Base-by-base conservation (phyloP, 1,139 yeast species). In the Hemisphaericaspora xylofermentans region DNA sequence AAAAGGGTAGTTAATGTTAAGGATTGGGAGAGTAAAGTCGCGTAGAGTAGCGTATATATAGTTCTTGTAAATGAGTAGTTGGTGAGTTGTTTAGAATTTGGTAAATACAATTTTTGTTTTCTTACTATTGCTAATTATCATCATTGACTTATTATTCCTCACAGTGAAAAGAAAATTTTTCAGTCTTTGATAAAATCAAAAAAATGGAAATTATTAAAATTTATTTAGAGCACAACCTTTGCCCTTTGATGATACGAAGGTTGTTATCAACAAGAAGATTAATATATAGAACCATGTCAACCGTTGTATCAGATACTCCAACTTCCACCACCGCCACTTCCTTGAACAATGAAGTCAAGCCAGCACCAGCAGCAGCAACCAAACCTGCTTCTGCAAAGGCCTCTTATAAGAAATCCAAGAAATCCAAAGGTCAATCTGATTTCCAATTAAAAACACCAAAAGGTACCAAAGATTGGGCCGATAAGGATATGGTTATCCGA, bases 401-500 rank as follows among this genome's bases (percentile, higher is more conserved):
- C 8, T n/a, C n/a, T n/a, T n/a, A n/a, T n/a, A 51, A 49, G 31
- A 57, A 53, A 42, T 37, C 47, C 13, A 40, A 64, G 60, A 53
- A 72, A 61, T 54, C 59, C 31, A 60, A 66, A 50, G 63, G 64
- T 42, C 61, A 63, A 49, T 26, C 29, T 8, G 67, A 61, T 27
- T 88, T 86, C 61, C 77, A 85, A 47, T 75, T 93, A 58, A 93
- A 93, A 65, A 88, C 95, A 36, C 98, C 98, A 42, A 93, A 91
- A 64, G 98, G 98, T 50, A 93, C 98, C 54, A 87, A 87, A 61
- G 98, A 93, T 64, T 93, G 98, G 98, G 86, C 96, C 50, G 98
- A 93, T 54, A 86, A 86, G 63, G 98, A 93, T 63, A 93, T 93
- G 98, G 84, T 88, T 35, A 79, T 93, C 54, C 82, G 98, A 63